Conservation (phyloP, 2,329 filamentous ascomycete genomes). For the Fulvia fulva region DNA sequence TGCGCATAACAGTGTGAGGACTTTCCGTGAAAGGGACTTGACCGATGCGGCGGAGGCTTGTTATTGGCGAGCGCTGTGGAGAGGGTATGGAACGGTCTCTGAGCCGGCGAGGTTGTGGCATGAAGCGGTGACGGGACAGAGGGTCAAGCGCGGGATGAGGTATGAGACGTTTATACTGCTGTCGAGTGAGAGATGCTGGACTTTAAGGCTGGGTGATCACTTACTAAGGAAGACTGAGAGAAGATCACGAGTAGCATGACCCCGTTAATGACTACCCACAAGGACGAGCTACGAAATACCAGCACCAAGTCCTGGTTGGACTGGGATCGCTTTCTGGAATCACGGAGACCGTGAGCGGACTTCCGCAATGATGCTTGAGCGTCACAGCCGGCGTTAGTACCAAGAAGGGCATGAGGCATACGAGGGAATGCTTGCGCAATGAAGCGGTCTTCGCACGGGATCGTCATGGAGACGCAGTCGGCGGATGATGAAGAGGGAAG, state of each 20-base stretch:
- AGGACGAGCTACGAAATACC: not conserved
- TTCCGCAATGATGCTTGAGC: not conserved
- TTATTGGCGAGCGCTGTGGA: conserved; percentile 26
- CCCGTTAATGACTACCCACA: too few relatives aligned
- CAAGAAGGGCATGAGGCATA: too few relatives aligned
- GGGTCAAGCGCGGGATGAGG: conserved; percentile 15
- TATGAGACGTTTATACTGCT: conserved; percentile 22
- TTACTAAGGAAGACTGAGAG: not conserved
- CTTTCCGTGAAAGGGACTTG: conserved; percentile 30
- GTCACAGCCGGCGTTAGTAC: not conserved
- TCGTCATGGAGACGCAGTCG: too few relatives aligned
- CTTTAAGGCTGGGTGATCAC: conserved; percentile 3
- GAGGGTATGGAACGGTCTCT: conserved; percentile 15
- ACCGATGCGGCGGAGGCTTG: conserved; percentile 28
- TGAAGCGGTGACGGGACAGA: conserved; percentile 1
- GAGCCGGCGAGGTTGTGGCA: conserved; percentile 16
- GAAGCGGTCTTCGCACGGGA: too few relatives aligned
- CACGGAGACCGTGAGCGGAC: not conserved
- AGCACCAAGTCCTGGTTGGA: too few relatives aligned
- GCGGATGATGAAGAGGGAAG: too few relatives aligned
- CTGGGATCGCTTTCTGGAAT: not conserved
- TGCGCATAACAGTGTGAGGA: conserved; percentile 25
- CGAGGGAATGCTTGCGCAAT: too few relatives aligned
- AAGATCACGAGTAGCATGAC: too few relatives aligned
- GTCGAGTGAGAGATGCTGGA: conserved; percentile 22